These are phyloP conservation scores for Actinomortierella ambigua DNA, from an alignment of 371 early-diverging fungal genomes.

Conservation along the genomic window DNA sequence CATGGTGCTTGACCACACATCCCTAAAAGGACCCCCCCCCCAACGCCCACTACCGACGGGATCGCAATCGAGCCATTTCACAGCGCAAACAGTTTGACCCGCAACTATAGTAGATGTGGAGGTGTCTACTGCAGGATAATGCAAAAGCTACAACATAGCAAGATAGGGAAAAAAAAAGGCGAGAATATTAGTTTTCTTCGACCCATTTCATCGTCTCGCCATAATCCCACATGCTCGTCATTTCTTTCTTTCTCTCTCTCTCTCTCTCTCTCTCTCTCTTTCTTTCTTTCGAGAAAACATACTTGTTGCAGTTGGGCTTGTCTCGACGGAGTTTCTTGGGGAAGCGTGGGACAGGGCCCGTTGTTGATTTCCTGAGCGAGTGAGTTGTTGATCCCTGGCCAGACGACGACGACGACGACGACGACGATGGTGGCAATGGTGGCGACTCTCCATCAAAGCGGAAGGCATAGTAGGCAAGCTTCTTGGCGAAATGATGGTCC, in stretches of 20 bases:
- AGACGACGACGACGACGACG: too few species aligned
- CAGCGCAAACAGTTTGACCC: too few species aligned
- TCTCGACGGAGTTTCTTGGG: constrained; percentile 43
- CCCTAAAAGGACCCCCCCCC: too few species aligned
- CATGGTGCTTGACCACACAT: too few species aligned
- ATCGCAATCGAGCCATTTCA: too few species aligned
- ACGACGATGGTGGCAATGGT: too few species aligned
- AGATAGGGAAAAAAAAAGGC: background rate
- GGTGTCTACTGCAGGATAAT: constrained; percentile 13
- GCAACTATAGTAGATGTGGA: background rate
- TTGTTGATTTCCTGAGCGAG: background rate
- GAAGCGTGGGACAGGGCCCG: constrained; percentile 10
- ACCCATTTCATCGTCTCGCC: too few species aligned
- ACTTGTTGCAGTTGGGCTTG: constrained; percentile 47
- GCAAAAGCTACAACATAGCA: constrained; percentile 13
- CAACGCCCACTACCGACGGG: too few species aligned
- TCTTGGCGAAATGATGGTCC: constrained; percentile 70
- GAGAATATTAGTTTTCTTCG: background rate
- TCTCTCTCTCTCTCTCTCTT: too few species aligned
- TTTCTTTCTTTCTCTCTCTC: background rate
- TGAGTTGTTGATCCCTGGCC: too few species aligned
- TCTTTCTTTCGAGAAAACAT: constrained; percentile 1
- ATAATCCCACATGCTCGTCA: too few species aligned
- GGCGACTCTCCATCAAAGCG: constrained; percentile 10
- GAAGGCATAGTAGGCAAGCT: constrained; percentile 80